Conservation (phyloP, 768 basidiomycete genomes). For the Amanita inopinata region DNA sequence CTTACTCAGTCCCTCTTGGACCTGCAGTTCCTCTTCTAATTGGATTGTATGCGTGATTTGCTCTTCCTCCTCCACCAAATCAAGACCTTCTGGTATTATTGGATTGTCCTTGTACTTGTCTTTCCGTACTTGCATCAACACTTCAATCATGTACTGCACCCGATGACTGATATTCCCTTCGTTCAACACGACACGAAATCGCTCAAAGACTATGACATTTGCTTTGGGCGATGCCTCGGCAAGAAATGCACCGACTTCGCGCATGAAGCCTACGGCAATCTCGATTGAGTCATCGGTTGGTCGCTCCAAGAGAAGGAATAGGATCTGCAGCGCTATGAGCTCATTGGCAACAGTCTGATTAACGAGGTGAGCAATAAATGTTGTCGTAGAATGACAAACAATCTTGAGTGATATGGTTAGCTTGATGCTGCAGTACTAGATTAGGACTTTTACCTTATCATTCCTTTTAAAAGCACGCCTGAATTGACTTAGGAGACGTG, state of each 20-base stretch:
- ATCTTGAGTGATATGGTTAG: constrained; percentile 38
- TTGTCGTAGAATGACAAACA: constrained; percentile 88
- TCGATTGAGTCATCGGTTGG: constrained; percentile 98
- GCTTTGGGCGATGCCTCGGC: constrained; percentile 91
- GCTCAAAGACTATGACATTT: constrained; percentile 90
- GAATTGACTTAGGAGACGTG: constrained; percentile 90
- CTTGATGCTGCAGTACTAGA: not conserved
- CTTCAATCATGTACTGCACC: constrained; percentile 99
- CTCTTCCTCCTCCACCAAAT: constrained; percentile 96
- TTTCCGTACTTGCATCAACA: constrained; percentile 97
- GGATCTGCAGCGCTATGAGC: constrained; percentile 89
- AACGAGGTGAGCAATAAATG: constrained; percentile 85
- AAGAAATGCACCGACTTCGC: constrained; percentile 94
- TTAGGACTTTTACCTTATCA: constrained; percentile 67
- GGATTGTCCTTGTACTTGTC: constrained; percentile 99
- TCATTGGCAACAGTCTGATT: constrained; percentile 93
- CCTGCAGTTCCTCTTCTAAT: constrained; percentile 86
- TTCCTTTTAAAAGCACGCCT: constrained; percentile 91
- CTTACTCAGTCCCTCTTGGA: constrained; percentile 91
- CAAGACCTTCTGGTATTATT: constrained; percentile 85
- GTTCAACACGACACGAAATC: constrained; percentile 93
- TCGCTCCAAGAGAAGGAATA: constrained; percentile 89
- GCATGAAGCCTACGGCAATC: constrained; percentile 95
- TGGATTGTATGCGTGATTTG: constrained; percentile 93
- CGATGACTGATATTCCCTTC: constrained; percentile 93